Evolutionary conservation across 805 yeast genomes (phyloP).

Genomic region (Wickerhamomyces xylosicus): DNA sequence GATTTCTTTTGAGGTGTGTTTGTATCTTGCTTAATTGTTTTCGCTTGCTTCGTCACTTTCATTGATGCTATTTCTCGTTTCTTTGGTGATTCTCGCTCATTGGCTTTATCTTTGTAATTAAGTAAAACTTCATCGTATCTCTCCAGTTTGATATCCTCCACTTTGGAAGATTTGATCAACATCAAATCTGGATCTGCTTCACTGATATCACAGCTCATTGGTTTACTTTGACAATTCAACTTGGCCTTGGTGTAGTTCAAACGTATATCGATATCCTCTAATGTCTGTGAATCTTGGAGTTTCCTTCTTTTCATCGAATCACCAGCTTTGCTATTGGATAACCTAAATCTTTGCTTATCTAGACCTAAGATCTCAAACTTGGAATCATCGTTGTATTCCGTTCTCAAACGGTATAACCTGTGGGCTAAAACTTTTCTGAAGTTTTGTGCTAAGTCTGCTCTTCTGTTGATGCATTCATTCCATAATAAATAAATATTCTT

Average conservation of each 20-base stretch:
- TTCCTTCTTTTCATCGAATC: conserved; percentile 4
- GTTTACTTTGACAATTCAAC: neutral
- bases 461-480: conserved; percentile 14
- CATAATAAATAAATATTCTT: conserved; percentile 12
- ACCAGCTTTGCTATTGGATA: conserved; percentile 11
- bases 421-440: conserved; percentile 1
- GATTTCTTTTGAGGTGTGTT: too few species aligned
- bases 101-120: neutral
- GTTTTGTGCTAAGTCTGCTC: conserved; percentile 7
- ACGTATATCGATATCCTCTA: neutral
- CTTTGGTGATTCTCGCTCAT: neutral
- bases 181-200: too few species aligned
- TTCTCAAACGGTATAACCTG: conserved; percentile 3
- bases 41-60: neutral
- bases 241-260: neutral
- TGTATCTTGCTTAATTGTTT: too few species aligned
- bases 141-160: neutral
- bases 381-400: conserved; percentile 10
- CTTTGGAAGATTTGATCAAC: neutral
- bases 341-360: conserved; percentile 9
- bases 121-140: neutral
- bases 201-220: too few species aligned
- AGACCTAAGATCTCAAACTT: conserved; percentile 4
- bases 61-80: neutral
- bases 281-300: neutral